Evolutionary conservation across 352 stramenopile species (phyloP), one percentile per base, ranked within the genome.

Genomic region (Blastocystis hominis): DNA sequence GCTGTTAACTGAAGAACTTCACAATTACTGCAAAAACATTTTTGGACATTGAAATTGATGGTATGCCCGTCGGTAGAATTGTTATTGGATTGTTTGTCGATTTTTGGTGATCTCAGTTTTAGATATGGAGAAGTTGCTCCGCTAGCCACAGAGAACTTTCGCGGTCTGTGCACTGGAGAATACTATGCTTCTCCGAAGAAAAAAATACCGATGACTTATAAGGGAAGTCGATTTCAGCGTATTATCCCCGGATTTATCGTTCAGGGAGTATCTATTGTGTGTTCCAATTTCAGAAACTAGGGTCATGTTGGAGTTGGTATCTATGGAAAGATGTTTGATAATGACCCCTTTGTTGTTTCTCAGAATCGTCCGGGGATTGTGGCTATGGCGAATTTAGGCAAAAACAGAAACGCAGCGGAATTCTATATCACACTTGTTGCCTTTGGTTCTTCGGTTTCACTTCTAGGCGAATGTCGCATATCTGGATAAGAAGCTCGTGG

Each of bases 81-180:
- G 50, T 84, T 6, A 44, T 84, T 53, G 72, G 72, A 53, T n/a
- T 84, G 72, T 84, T 50, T 36, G 6, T 7, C 50, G 46, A 42
- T 38, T 1, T 72, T 46, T 6, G n/a, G 13, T 34, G 36, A 24
- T 15, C 7, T 68, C 3, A 68, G 36, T 20, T 66, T 9, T 64
- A 84, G 72, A 69, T 84, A 84, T 66, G 72, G 72, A 56, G 72
- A 84, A 42, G 72, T 84, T 53, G 72, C 72, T 6, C 72, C 72
- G 10, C 36, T 24, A 4, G 68, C 72, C 0, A 13, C 50, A 20
- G 72, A 84, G 53, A 84, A 84, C 50, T 84, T 84, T 50, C 47
- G 72, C 0, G 72, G 72, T 47, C 50, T 84, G 36, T 84, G 72
- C 34, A 84, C 72, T 55, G 72, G 72, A 84, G 72, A 84, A 46